A percentile compares a stretch with the other conserved stretches of the same genome.
Conservation (phyloP, 2,329 filamentous ascomycete genomes). For the Clarireedia hainanense region DNA sequence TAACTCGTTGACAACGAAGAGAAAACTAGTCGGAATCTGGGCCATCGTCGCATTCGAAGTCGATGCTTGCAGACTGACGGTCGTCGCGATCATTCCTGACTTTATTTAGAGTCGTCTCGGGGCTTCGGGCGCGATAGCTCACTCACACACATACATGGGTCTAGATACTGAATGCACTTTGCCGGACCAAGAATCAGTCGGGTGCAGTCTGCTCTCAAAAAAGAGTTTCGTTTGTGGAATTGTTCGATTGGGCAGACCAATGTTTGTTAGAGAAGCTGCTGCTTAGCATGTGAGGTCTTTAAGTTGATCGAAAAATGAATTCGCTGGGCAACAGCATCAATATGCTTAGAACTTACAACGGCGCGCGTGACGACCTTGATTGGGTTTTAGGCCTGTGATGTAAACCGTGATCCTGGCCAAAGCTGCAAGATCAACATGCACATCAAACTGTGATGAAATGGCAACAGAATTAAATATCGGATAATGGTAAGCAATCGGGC, state of each 20-base stretch:
- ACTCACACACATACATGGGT: neutral
- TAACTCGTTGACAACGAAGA: constrained; percentile 34
- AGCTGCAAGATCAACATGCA: constrained; percentile 3
- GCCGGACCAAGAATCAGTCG: too few species aligned
- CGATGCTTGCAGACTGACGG: neutral
- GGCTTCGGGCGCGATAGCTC: neutral
- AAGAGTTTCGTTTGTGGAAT: neutral
- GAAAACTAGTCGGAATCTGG: constrained; percentile 24
- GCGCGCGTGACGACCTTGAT: constrained; percentile 18
- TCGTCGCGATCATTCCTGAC: neutral
- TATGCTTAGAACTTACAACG: constrained; percentile 1
- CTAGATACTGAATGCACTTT: neutral
- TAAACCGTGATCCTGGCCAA: constrained; percentile 5
- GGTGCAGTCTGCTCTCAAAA: too few species aligned
- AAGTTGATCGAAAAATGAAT: neutral
- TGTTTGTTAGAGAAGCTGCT: neutral
- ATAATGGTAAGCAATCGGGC: neutral
- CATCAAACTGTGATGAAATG: neutral
- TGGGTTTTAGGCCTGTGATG: constrained; percentile 11
- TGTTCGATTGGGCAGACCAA: neutral
- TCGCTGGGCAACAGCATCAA: constrained; percentile 9
- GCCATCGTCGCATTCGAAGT: neutral
- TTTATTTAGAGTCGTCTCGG: neutral
- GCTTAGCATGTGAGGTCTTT: neutral
- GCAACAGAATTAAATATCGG: neutral